Evolutionary conservation across 108 stramenopile genomes (phyloP).

Genomic region (Craspedostauros australis): DNA sequence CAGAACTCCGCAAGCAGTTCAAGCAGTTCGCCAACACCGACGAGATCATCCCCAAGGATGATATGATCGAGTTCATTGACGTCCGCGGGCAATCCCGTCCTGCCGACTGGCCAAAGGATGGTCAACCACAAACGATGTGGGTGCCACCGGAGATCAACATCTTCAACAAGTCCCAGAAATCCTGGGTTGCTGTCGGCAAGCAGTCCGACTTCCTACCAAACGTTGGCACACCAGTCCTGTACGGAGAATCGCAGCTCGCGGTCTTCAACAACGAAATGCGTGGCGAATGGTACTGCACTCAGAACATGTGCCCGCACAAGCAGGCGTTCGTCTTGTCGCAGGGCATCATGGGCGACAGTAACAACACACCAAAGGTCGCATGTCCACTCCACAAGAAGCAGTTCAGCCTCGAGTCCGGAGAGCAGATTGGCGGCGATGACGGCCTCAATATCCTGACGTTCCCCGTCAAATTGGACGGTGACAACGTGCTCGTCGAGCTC

Average conservation of each 20-base stretch:
- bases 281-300: constrained; percentile 82
- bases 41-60: constrained; percentile 62
- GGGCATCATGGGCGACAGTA: constrained; percentile 80
- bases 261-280: constrained; percentile 79
- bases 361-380: constrained; percentile 80
- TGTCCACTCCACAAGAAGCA: constrained; percentile 93
- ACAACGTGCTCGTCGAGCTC: constrained; percentile 75
- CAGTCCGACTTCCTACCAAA: constrained; percentile 70
- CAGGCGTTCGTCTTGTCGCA: constrained; percentile 91
- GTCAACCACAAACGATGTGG: constrained; percentile 77
- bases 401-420: constrained; percentile 67
- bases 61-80: constrained; percentile 86
- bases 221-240: constrained; percentile 77
- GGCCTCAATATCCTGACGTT: constrained; percentile 81
- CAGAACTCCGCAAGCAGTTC: constrained; percentile 65
- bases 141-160: constrained; percentile 52
- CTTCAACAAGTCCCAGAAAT: constrained; percentile 77
- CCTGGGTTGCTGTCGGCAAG: constrained; percentile 76
- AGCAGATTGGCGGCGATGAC: constrained; percentile 61
- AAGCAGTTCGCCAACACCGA: constrained; percentile 90
- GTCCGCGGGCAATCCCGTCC: constrained; percentile 83
- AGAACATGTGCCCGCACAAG: constrained; percentile 93
- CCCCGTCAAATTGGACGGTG: constrained; percentile 70
- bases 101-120: constrained; percentile 86
- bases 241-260: constrained; percentile 86